Evolutionary conservation across 2,329 filamentous ascomycete genomes (phyloP).

Genomic region (Ambrosiella xylebori): DNA sequence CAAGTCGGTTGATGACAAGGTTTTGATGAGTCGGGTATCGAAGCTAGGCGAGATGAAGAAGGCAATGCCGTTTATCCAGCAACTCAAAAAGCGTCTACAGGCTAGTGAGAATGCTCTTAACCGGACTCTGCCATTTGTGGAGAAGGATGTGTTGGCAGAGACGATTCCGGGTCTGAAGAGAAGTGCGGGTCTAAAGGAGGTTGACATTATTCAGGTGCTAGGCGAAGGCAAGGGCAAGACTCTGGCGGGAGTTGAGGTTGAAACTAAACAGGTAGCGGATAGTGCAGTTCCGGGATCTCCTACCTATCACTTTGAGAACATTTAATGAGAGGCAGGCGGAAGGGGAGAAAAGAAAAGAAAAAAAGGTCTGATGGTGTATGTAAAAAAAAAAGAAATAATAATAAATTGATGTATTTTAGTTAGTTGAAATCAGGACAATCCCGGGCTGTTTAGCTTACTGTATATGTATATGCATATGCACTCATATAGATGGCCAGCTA

Average conservation of each 20-base stretch:
- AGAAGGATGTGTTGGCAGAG: slow-evolving; percentile 54
- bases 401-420: too few species aligned
- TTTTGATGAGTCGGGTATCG: slow-evolving; percentile 56
- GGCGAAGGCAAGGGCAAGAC: slow-evolving; percentile 43
- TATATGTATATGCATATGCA: too few species aligned
- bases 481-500: too few species aligned
- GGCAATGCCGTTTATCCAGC: slow-evolving; percentile 92
- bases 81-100: slow-evolving; percentile 66
- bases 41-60: slow-evolving; percentile 89
- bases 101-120: slow-evolving; percentile 63
- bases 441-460: too few species aligned
- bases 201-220: slow-evolving; percentile 56
- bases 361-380: neutral
- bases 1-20: slow-evolving; percentile 60
- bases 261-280: slow-evolving; percentile 43
- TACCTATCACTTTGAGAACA: slow-evolving; percentile 72
- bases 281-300: slow-evolving; percentile 67
- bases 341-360: too few species aligned
- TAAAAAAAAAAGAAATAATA: too few species aligned
- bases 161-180: slow-evolving; percentile 70
- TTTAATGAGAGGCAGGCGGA: slow-evolving; percentile 21
- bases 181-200: slow-evolving; percentile 48
- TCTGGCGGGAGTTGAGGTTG: slow-evolving; percentile 38
- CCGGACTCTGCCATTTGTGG: slow-evolving; percentile 73
- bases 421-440: too few species aligned